These are phyloP conservation scores for Helianthus annuus DNA, from an alignment of 129 eudicot species.

Conservation along the genomic window DNA sequence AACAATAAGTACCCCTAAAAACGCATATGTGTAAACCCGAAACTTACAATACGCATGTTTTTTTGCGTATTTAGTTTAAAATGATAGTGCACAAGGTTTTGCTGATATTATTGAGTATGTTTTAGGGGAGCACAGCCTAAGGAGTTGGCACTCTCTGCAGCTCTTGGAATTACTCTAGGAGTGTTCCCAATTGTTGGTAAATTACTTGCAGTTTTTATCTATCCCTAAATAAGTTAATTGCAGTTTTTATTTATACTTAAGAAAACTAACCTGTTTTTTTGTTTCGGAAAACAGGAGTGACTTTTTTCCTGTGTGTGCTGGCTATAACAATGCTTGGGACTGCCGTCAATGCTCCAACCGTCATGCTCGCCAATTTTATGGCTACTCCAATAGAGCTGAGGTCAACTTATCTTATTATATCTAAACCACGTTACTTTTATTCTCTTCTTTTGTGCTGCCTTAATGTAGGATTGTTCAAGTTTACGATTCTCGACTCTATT, in stretches of 20 bases:
- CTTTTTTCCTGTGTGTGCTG: constrained; percentile 74
- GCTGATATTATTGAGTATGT: constrained; percentile 17
- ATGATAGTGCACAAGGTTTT: constrained; percentile 19
- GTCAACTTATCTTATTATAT: constrained; percentile 37
- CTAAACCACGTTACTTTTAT: not conserved
- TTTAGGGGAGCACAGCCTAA: constrained; percentile 92
- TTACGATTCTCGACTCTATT: not conserved
- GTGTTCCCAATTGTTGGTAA: constrained; percentile 86
- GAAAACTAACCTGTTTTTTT: constrained; percentile 12
- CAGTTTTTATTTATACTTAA: not conserved
- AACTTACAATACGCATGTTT: too few species aligned
- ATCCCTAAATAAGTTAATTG: not conserved
- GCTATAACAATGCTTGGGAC: constrained; percentile 83
- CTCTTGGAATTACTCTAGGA: constrained; percentile 85
- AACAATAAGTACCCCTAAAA: not conserved
- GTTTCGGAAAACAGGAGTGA: constrained; percentile 59
- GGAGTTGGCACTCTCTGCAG: constrained; percentile 87
- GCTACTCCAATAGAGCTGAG: constrained; percentile 94
- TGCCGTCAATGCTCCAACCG: constrained; percentile 73
- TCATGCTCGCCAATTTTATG: constrained; percentile 77
- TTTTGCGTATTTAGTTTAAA: not conserved
- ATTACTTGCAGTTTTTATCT: not conserved
- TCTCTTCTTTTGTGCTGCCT: not conserved
- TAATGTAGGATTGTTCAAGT: constrained; percentile 8
- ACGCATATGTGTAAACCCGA: not conserved